Percentiles rank a stretch among this genome's conserved stretches.
These are phyloP conservation scores for Suillus discolor DNA, from an alignment of 768 basidiomycete genomes.

Conservation along the genomic window DNA sequence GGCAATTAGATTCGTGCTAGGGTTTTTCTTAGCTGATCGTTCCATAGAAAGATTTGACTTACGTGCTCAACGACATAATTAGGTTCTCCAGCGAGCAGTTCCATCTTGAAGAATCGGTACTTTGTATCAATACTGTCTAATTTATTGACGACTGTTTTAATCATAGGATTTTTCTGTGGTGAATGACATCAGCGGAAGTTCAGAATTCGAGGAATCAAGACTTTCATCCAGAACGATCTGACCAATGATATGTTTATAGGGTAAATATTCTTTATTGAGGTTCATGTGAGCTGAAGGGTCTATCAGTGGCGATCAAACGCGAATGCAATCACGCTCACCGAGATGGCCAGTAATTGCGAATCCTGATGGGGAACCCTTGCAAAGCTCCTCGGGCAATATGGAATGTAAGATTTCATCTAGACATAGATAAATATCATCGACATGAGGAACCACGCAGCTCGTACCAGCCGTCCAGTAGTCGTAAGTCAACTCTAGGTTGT, in stretches of 20 bases:
- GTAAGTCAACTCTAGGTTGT: constrained; percentile 73
- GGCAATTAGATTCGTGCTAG: constrained; percentile 84
- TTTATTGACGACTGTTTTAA: constrained; percentile 95
- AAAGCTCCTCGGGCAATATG: constrained; percentile 77
- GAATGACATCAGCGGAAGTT: constrained; percentile 14
- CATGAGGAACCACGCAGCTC: constrained; percentile 21
- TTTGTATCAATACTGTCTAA: constrained; percentile 79
- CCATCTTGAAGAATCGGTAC: constrained; percentile 97
- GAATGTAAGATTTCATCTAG: constrained; percentile 84
- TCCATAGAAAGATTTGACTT: not conserved
- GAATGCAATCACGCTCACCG: constrained; percentile 51
- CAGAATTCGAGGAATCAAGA: constrained; percentile 8
- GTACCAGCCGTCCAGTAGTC: constrained; percentile 88
- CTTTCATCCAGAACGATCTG: constrained; percentile 90
- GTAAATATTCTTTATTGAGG: constrained; percentile 85
- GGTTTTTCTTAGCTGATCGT: constrained; percentile 2
- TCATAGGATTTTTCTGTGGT: constrained; percentile 77
- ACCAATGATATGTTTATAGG: constrained; percentile 89
- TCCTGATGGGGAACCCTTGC: constrained; percentile 79
- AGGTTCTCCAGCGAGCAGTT: constrained; percentile 88
- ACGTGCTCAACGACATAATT: constrained; percentile 89
- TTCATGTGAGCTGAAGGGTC: constrained; percentile 80
- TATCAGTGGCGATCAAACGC: constrained; percentile 5
- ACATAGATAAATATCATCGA: constrained; percentile 8
- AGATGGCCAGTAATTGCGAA: constrained; percentile 92